Evolutionary conservation across 148 eudicot genomes (phyloP).

Genomic region (Rhododendron ovatum): DNA sequence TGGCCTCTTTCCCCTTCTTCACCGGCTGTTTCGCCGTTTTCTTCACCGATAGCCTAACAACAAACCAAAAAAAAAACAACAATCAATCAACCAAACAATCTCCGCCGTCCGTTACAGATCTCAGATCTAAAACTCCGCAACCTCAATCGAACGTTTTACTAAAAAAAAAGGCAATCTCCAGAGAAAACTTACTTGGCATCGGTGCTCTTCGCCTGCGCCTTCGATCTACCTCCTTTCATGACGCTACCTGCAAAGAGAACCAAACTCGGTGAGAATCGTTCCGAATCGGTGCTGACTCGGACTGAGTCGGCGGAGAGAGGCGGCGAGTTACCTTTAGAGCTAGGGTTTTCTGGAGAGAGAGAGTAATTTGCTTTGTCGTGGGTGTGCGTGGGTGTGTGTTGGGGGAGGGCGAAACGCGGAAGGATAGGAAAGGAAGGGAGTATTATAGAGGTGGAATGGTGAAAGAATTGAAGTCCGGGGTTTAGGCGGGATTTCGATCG

Average conservation of each 20-base stretch:
- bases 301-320: background rate
- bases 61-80: background rate
- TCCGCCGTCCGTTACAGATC: background rate
- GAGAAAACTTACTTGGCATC: slow-evolving; percentile 17
- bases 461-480: slow-evolving; percentile 4
- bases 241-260: background rate
- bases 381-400: background rate
- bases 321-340: background rate
- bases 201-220: slow-evolving; percentile 7
- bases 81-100: background rate
- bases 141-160: background rate
- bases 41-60: slow-evolving; percentile 32
- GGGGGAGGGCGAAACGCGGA: background rate
- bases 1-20: slow-evolving; percentile 26
- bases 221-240: slow-evolving; percentile 20
- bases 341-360: background rate
- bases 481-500: slow-evolving; percentile 2
- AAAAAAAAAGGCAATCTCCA: background rate
- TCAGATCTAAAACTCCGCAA: background rate
- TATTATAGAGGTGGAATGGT: background rate
- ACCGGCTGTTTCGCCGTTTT: slow-evolving; percentile 9
- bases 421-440: background rate
- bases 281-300: background rate
- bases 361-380: background rate
- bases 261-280: background rate